Percentiles rank a stretch among this genome's conserved stretches.
These are phyloP conservation scores for Eucalyptus erythrocorys DNA, from an alignment of 345 rosid species.

Conservation along the genomic window DNA sequence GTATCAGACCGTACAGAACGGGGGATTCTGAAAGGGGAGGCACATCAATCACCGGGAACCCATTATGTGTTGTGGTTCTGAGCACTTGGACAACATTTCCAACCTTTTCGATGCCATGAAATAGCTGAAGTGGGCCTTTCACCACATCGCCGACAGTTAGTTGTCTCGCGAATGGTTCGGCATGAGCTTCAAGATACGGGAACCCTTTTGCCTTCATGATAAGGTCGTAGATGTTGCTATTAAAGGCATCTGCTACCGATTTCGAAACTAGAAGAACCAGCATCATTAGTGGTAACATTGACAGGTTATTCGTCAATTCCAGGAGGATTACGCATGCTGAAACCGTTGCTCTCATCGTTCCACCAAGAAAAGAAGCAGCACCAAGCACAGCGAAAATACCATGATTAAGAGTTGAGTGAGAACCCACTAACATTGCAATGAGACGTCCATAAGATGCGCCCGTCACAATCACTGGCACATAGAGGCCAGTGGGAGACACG, in stretches of 20 bases:
- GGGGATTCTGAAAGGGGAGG: conserved; percentile 32
- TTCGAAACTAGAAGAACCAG: conserved; percentile 84
- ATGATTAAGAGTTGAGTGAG: conserved; percentile 45
- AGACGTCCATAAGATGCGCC: conserved; percentile 85
- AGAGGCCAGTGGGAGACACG: conserved; percentile 80
- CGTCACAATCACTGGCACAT: conserved; percentile 79
- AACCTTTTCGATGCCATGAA: conserved; percentile 63
- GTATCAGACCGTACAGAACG: conserved; percentile 62
- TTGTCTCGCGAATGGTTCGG: conserved; percentile 91
- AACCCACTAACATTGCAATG: conserved; percentile 61
- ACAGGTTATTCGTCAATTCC: conserved; percentile 75
- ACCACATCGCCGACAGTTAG: conserved; percentile 67
- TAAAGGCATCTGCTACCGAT: conserved; percentile 84
- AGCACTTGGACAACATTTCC: conserved; percentile 64
- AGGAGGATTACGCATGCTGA: conserved; percentile 75
- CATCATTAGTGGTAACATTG: conserved; percentile 82
- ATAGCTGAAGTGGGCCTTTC: conserved; percentile 65
- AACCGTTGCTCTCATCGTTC: conserved; percentile 90
- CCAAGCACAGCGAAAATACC: conserved; percentile 91
- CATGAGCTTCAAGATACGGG: conserved; percentile 67
- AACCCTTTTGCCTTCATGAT: conserved; percentile 86
- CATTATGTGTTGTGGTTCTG: conserved; percentile 57
- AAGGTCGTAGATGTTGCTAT: conserved; percentile 65
- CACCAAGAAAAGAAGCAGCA: conserved; percentile 86
- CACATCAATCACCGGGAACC: conserved; percentile 73